These are phyloP conservation scores for Xylaria hypoxylon DNA, from an alignment of 2,329 filamentous ascomycete genomes.

Conservation along the genomic window DNA sequence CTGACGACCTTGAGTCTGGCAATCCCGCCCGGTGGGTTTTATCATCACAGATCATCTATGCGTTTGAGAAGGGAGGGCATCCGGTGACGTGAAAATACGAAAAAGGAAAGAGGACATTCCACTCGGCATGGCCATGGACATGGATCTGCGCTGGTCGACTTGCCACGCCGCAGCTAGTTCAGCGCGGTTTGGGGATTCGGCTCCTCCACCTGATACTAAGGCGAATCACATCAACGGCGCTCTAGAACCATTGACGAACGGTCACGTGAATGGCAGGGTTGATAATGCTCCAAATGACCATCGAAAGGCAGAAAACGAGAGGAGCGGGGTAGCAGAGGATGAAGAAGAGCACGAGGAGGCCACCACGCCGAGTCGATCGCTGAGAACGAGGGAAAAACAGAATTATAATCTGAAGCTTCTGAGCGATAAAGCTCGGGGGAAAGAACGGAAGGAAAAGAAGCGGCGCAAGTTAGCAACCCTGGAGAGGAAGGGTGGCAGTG, in stretches of 20 bases:
- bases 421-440: conserved; percentile 68
- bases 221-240: conserved; percentile 55
- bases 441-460: conserved; percentile 59
- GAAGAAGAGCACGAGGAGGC: conserved; percentile 62
- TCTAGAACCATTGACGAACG: conserved; percentile 50
- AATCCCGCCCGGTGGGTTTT: conserved; percentile 49
- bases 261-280: conserved; percentile 49
- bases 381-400: conserved; percentile 62
- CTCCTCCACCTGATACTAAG: conserved; percentile 59
- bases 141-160: conserved; percentile 51
- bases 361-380: conserved; percentile 63
- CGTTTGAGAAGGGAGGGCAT: conserved; percentile 48
- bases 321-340: conserved; percentile 42
- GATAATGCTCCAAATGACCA: conserved; percentile 43
- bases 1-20: conserved; percentile 44
- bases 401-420: conserved; percentile 71
- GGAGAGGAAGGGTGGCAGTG: conserved; percentile 50
- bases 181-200: conserved; percentile 51
- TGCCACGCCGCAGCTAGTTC: conserved; percentile 42
- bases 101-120: conserved; percentile 44
- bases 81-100: conserved; percentile 45
- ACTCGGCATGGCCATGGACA: conserved; percentile 47
- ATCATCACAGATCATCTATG: conserved; percentile 46
- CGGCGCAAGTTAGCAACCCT: conserved; percentile 49
- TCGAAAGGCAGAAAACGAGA: conserved; percentile 42